phyloP scores from a whole-genome alignment of 257 asterid genomes.

The Nicotiana paniculata region DNA sequence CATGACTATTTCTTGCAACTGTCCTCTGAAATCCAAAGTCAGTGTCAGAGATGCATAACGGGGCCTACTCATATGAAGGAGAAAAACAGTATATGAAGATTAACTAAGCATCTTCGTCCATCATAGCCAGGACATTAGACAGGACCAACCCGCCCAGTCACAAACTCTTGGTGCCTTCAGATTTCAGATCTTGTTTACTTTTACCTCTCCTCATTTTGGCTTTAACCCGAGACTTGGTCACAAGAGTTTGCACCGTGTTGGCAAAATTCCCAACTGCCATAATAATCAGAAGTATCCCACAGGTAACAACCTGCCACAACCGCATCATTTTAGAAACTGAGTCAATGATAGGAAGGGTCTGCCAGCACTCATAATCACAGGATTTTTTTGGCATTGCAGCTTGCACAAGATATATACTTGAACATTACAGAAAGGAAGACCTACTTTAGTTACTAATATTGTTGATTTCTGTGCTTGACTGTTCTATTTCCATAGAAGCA shows the following conservation, averaged over 20 bases:
- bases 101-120: conserved; percentile 8
- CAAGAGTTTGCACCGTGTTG: conserved; percentile 86
- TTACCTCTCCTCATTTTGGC: conserved; percentile 73
- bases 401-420: not conserved
- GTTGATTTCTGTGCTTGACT: not conserved
- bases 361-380: not conserved
- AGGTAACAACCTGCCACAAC: conserved; percentile 65
- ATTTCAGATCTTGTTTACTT: conserved; percentile 63
- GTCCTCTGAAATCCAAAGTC: conserved; percentile 9
- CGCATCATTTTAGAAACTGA: not conserved
- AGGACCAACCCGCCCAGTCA: conserved; percentile 16
- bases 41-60: not conserved
- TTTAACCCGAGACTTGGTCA: conserved; percentile 74
- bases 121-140: conserved; percentile 7
- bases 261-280: conserved; percentile 93
- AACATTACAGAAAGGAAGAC: not conserved
- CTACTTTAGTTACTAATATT: not conserved
- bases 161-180: conserved; percentile 33
- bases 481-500: not conserved
- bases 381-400: not conserved
- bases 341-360: not conserved
- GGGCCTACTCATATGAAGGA: not conserved
- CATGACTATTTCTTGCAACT: not conserved
- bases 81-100: not conserved
- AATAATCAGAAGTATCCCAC: conserved; percentile 80